Evolutionary conservation across 2,329 filamentous ascomycete species (phyloP), one percentile per base, ranked within the genome.

Genomic region (Fusarium torulosum): DNA sequence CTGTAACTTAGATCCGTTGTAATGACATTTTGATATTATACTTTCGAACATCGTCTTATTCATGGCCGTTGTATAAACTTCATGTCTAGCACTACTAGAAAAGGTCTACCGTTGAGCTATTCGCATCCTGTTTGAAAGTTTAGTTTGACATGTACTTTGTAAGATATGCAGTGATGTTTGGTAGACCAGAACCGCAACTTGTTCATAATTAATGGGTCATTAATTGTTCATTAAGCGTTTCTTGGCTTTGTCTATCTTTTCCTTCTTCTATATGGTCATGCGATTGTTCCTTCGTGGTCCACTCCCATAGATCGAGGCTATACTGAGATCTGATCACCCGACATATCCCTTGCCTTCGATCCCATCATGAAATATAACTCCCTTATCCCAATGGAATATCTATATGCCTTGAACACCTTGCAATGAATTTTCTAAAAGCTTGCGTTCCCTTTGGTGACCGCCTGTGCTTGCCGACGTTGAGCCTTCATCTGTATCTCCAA

Each of bases 1-100:
- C 42, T 51, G 62, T 56, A 58, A 51, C 47, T 55, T 69, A 62
- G 53, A 63, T 54, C 43, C 51, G 46, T 64, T 67, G 58, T 72
- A 72, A 71, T 73, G 68, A 64, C 43, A 57, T 38, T 51, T 23
- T 42, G 41, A 37, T n/a, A 52, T 45, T 50, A 69, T 21, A 27
- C 37, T 43, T 63, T 53, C 9, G 23, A 40, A 54, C 43, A 44
- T 31, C 10, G 19, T 38, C 25, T n/a, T n/a, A 23, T 29, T 17
- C 19, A 7, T 23, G 14, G 3, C 6, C 7, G 13, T 33, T 33
- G 29, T 33, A 33, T 15, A 41, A 14, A 14, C 19, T 2, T 7
- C 20, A 10, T 15, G 19, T 21, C 10, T 6, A 6, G 20, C 13
- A 4, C 29, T 33, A 10, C 29, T 2, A 15, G 29, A 33, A 15